phyloP scores from a whole-genome alignment of 768 basidiomycete genomes.

The Serendipita sp. region DNA sequence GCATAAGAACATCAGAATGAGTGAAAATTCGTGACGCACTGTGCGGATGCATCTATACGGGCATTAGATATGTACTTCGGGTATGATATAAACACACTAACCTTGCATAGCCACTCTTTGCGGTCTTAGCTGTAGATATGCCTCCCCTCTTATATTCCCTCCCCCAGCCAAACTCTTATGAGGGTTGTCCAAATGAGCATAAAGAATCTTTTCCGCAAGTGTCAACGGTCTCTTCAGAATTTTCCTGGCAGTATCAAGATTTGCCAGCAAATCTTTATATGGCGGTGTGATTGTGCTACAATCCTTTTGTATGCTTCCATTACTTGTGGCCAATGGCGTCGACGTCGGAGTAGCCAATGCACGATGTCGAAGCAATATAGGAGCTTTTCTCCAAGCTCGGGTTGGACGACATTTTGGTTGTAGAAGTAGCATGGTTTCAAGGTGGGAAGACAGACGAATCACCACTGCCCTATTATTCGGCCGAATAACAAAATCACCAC shows the following conservation, averaged over 20 bases:
- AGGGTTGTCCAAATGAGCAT: conserved; percentile 76
- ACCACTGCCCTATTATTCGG: too few relatives aligned
- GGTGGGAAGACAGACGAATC: too few relatives aligned
- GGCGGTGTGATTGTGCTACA: conserved; percentile 72
- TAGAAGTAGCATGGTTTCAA: too few relatives aligned
- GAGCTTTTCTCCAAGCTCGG: too few relatives aligned
- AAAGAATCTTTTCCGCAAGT: conserved; percentile 95
- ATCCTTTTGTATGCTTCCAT: conserved; percentile 27
- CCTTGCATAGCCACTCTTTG: conserved; percentile 91
- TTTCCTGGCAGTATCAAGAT: conserved; percentile 49
- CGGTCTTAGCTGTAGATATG: conserved; percentile 79
- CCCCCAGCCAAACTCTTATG: conserved; percentile 48
- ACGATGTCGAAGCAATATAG: too few relatives aligned
- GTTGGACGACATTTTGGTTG: too few relatives aligned
- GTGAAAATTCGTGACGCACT: conserved; percentile 34
- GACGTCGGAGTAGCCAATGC: too few relatives aligned
- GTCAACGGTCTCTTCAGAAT: conserved; percentile 69
- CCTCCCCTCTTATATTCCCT: conserved; percentile 63
- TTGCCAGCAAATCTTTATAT: conserved; percentile 52
- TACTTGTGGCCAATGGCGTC: neutral
- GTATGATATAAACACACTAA: neutral
- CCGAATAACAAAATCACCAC: too few relatives aligned
- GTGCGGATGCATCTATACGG: conserved; percentile 63
- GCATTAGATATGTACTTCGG: neutral
- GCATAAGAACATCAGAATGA: neutral